phyloP scores from a whole-genome alignment of 1,139 yeast genomes.

The Blastobotrys persicus region DNA sequence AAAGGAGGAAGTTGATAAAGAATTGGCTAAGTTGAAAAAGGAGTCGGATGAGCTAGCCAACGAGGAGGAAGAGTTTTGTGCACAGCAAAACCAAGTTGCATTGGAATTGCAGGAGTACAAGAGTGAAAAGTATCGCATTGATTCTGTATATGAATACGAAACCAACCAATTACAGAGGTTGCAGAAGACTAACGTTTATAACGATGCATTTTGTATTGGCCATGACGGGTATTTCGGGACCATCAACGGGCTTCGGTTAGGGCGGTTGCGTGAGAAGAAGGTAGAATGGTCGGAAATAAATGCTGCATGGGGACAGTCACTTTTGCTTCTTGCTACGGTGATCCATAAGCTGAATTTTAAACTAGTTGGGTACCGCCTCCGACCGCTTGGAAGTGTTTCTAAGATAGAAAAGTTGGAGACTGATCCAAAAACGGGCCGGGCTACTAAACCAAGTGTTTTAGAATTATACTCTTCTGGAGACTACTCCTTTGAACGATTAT shows the following conservation, averaged over 20 bases:
- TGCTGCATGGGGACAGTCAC: slow-evolving; percentile 87
- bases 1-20: slow-evolving; percentile 36
- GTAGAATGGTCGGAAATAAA: slow-evolving; percentile 90
- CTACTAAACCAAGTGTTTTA: slow-evolving; percentile 37
- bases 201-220: slow-evolving; percentile 76
- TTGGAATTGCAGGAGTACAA: slow-evolving; percentile 48
- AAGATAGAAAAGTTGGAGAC: slow-evolving; percentile 61
- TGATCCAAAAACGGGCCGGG: slow-evolving; percentile 37
- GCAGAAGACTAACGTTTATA: slow-evolving; percentile 74
- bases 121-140: slow-evolving; percentile 57
- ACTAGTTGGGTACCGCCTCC: slow-evolving; percentile 58
- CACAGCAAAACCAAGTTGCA: slow-evolving; percentile 51
- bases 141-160: slow-evolving; percentile 60
- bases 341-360: slow-evolving; percentile 54
- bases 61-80: slow-evolving; percentile 47
- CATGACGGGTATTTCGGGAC: slow-evolving; percentile 83
- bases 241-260: slow-evolving; percentile 80
- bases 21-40: slow-evolving; percentile 24
- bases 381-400: slow-evolving; percentile 85
- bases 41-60: slow-evolving; percentile 40
- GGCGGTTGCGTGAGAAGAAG: slow-evolving; percentile 52
- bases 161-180: slow-evolving; percentile 65
- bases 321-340: slow-evolving; percentile 66
- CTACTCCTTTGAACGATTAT: slow-evolving; percentile 63
- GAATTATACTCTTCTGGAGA: slow-evolving; percentile 65